A percentile compares a stretch with the other conserved stretches of the same genome.
phyloP scores from a whole-genome alignment of 2,329 filamentous ascomycete genomes.

The Scortechinia acanthostroma region DNA sequence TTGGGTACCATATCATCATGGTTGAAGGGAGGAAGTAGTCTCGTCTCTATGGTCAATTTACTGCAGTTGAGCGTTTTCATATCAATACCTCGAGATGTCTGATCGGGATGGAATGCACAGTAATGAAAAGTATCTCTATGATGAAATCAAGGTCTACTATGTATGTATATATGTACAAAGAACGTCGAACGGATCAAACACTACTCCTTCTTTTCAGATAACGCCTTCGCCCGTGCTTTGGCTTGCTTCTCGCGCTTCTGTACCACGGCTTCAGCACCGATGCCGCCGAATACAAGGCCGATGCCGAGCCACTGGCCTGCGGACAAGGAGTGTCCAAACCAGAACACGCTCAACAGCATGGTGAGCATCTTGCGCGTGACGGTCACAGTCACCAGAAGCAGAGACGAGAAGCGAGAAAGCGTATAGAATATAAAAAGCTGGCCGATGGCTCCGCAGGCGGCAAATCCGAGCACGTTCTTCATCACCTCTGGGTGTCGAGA shows the following conservation, averaged over 20 bases:
- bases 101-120: too few species aligned
- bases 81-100: too few species aligned
- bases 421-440: slow-evolving; percentile 64
- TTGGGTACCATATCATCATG: slow-evolving; percentile 66
- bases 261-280: slow-evolving; percentile 52
- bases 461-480: slow-evolving; percentile 54
- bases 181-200: slow-evolving; percentile 2
- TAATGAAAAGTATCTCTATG: too few species aligned
- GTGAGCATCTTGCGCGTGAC: slow-evolving; percentile 65
- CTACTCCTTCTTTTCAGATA: background rate
- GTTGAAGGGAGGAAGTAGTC: slow-evolving; percentile 52
- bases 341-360: slow-evolving; percentile 59
- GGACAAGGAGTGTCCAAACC: slow-evolving; percentile 54
- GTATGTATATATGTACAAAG: background rate
- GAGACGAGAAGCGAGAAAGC: slow-evolving; percentile 48
- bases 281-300: slow-evolving; percentile 54
- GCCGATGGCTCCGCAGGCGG: slow-evolving; percentile 54
- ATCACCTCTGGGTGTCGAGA: slow-evolving; percentile 46
- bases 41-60: too few species aligned
- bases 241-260: slow-evolving; percentile 49
- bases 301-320: slow-evolving; percentile 58
- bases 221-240: slow-evolving; percentile 36
- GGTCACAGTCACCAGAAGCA: slow-evolving; percentile 58
- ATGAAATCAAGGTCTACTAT: too few species aligned
- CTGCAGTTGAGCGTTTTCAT: background rate